Conservation (phyloP, 345 rosid species). For the Boechera retrofracta region DNA sequence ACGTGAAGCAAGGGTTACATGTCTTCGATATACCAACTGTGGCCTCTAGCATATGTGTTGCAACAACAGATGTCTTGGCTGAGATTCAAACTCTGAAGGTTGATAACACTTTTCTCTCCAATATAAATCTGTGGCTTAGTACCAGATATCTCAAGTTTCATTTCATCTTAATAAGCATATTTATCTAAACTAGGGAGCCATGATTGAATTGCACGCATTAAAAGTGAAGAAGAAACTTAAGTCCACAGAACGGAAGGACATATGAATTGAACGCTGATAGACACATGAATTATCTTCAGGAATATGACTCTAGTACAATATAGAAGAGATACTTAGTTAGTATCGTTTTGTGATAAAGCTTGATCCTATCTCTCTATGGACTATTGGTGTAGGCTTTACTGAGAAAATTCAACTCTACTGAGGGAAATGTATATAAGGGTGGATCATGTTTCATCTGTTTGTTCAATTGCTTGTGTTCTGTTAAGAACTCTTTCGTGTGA, state of each 20-base stretch:
- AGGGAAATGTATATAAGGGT: constrained; percentile 5
- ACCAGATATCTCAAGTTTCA: constrained; percentile 19
- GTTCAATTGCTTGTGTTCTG: not conserved
- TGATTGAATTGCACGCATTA: constrained; percentile 19
- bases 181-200: constrained; percentile 11
- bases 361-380: constrained; percentile 2
- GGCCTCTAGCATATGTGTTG: constrained; percentile 62
- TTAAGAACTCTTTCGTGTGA: not conserved
- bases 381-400: constrained; percentile 27
- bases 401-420: constrained; percentile 3
- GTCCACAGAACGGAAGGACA: constrained; percentile 6
- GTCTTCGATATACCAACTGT: constrained; percentile 68
- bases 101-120: constrained; percentile 23
- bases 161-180: constrained; percentile 11
- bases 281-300: constrained; percentile 2
- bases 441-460: constrained; percentile 21
- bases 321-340: not conserved
- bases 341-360: constrained; percentile 14
- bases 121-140: constrained; percentile 18
- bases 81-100: constrained; percentile 81
- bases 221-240: constrained; percentile 12
- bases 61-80: constrained; percentile 61
- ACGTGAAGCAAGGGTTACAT: constrained; percentile 71
- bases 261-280: constrained; percentile 19
- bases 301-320: constrained; percentile 13